These are phyloP conservation scores for Aphanomyces invadans DNA, from an alignment of 352 stramenopile species.

Conservation along the genomic window DNA sequence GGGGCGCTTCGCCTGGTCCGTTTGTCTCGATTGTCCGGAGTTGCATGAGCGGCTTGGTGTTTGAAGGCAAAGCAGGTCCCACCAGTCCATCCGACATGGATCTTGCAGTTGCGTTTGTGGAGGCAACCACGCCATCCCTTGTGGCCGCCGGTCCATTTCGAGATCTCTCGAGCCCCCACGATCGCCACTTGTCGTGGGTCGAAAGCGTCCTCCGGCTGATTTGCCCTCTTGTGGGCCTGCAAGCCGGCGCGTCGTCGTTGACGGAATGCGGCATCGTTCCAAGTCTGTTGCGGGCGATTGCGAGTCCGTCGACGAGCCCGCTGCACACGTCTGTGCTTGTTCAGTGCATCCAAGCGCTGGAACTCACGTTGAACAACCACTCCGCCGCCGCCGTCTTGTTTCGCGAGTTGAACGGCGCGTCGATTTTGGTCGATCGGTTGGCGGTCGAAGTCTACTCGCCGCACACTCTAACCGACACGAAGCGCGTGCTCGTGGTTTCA, in stretches of 20 bases:
- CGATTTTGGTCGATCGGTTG: conserved; percentile 74
- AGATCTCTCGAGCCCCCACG: conserved; percentile 32
- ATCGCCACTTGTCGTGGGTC: conserved; percentile 66
- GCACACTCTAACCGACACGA: conserved; percentile 46
- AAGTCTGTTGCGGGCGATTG: conserved; percentile 67
- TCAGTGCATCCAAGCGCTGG: conserved; percentile 69
- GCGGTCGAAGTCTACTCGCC: conserved; percentile 36
- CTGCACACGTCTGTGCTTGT: conserved; percentile 69
- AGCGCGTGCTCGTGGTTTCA: conserved; percentile 53
- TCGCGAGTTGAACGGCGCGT: conserved; percentile 75
- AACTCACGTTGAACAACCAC: conserved; percentile 76
- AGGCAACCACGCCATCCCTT: conserved; percentile 51
- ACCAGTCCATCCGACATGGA: conserved; percentile 72
- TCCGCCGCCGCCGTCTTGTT: conserved; percentile 61
- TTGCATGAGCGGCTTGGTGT: conserved; percentile 53
- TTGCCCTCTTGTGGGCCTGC: conserved; percentile 63
- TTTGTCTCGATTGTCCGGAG: conserved; percentile 78
- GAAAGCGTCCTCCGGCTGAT: conserved; percentile 70
- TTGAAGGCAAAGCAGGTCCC: conserved; percentile 28
- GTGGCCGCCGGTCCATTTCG: conserved; percentile 51
- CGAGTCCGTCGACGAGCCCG: conserved; percentile 40
- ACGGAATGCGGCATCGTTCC: conserved; percentile 82
- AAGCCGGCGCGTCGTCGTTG: conserved; percentile 60
- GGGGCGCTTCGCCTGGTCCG: conserved; percentile 65
- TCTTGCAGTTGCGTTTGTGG: conserved; percentile 77